Evolutionary conservation across 106 monocot species (phyloP).

Genomic region (Iris macrosiphon): DNA sequence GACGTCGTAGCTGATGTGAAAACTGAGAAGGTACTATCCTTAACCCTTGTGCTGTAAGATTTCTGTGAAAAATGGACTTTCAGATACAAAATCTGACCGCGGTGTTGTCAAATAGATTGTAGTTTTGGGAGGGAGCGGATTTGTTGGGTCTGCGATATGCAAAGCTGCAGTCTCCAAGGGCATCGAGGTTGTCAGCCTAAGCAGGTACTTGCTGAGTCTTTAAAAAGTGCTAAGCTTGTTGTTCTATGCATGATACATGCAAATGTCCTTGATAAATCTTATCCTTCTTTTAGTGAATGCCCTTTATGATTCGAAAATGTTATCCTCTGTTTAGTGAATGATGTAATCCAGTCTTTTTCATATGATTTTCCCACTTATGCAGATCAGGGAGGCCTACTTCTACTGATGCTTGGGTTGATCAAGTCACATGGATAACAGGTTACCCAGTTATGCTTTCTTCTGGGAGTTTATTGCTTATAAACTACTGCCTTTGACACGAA

Average conservation of each 20-base stretch:
- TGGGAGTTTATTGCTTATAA: too few species aligned
- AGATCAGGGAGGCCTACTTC: slow-evolving; percentile 84
- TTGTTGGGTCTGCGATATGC: slow-evolving; percentile 95
- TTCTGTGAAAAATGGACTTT: too few species aligned
- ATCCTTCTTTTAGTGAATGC: too few species aligned
- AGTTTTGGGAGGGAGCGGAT: slow-evolving; percentile 90
- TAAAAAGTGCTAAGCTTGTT: not conserved
- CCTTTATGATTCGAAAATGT: too few species aligned
- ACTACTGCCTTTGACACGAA: too few species aligned
- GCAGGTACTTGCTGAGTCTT: slow-evolving; percentile 49
- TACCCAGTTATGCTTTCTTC: too few species aligned
- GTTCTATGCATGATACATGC: not conserved
- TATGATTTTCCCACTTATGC: too few species aligned
- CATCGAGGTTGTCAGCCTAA: slow-evolving; percentile 91
- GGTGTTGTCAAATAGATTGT: slow-evolving; percentile 52
- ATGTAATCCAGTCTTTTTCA: too few species aligned
- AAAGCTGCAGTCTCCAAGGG: slow-evolving; percentile 94
- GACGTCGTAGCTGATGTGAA: slow-evolving; percentile 70
- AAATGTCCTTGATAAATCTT: not conserved
- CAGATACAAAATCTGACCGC: not conserved
- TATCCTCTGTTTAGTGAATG: too few species aligned
- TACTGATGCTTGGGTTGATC: slow-evolving; percentile 77
- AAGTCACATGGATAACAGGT: slow-evolving; percentile 90
- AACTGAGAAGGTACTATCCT: slow-evolving; percentile 43
- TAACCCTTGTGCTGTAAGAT: too few species aligned